Evolutionary conservation across 768 basidiomycete species (phyloP).

Genomic region (Boletus reticuloceps): DNA sequence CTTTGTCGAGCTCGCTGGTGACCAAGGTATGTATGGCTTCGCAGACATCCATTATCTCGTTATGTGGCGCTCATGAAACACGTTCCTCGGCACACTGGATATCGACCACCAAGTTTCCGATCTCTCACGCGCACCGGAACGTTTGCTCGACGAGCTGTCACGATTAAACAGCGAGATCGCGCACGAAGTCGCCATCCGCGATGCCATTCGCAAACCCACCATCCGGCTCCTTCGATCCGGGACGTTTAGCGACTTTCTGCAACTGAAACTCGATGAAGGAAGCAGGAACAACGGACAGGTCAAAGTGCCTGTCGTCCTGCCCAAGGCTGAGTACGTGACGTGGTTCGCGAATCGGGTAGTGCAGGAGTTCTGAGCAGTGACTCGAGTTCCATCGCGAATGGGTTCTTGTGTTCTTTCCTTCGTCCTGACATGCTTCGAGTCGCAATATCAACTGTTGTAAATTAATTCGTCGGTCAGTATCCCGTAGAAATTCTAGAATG

Average conservation of each 20-base stretch:
- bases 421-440: too few relatives aligned
- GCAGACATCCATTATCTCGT: not conserved
- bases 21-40: not conserved
- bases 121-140: not conserved
- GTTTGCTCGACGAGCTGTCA: constrained; percentile 9
- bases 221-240: constrained; percentile 19
- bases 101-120: not conserved
- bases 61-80: not conserved
- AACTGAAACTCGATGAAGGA: constrained; percentile 13
- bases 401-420: too few relatives aligned
- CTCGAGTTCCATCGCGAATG: not conserved
- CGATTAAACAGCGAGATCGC: not conserved
- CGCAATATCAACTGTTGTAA: too few relatives aligned
- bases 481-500: too few relatives aligned
- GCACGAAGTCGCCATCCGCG: too few relatives aligned
- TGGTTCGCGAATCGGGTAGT: constrained; percentile 18
- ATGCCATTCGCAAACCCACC: constrained; percentile 9
- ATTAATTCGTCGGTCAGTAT: too few relatives aligned
- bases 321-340: not conserved
- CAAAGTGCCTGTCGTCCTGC: constrained; percentile 23
- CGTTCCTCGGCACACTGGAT: not conserved
- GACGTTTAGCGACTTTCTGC: constrained; percentile 23
- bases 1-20: constrained; percentile 13
- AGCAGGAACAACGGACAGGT: constrained; percentile 7
- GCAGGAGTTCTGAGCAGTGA: constrained; percentile 8